These are phyloP conservation scores for Sporobolomyces roseus DNA, from an alignment of 768 basidiomycete genomes.

Conservation along the genomic window DNA sequence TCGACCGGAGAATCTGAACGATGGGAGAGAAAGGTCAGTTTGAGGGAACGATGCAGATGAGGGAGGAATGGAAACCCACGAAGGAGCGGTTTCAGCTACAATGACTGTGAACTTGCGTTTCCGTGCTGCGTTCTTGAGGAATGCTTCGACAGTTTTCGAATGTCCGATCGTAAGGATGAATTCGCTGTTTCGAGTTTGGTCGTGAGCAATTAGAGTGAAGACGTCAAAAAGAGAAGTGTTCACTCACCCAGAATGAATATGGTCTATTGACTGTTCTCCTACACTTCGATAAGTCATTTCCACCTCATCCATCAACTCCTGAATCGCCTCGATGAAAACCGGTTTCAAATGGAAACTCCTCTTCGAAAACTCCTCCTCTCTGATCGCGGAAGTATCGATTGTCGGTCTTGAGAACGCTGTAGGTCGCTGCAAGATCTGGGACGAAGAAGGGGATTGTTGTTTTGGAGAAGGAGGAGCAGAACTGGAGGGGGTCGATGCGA, in stretches of 20 bases:
- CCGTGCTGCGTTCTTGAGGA: constrained; percentile 83
- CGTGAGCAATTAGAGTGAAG: background rate
- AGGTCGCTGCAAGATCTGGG: constrained; percentile 25
- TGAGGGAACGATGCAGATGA: background rate
- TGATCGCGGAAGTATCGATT: constrained; percentile 9
- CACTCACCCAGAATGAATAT: constrained; percentile 93
- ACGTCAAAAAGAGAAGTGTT: background rate
- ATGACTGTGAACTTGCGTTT: constrained; percentile 92
- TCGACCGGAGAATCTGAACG: constrained; percentile 70
- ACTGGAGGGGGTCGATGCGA: background rate
- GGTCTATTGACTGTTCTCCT: constrained; percentile 87
- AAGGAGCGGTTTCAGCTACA: constrained; percentile 90
- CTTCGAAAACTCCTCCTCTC: constrained; percentile 48
- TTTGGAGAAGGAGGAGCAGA: constrained; percentile 8
- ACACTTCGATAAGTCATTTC: constrained; percentile 94
- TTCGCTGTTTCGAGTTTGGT: constrained; percentile 61
- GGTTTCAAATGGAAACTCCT: constrained; percentile 62
- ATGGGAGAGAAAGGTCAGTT: background rate
- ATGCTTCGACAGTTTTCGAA: constrained; percentile 88
- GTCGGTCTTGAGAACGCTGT: constrained; percentile 4
- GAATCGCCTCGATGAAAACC: constrained; percentile 91
- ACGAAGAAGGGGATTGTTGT: constrained; percentile 16
- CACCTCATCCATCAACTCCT: constrained; percentile 91
- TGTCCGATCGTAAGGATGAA: constrained; percentile 91
- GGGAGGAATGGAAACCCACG: constrained; percentile 56